These are phyloP conservation scores for Solanum hybrid DNA, from an alignment of 305 asterid species.

Conservation along the genomic window DNA sequence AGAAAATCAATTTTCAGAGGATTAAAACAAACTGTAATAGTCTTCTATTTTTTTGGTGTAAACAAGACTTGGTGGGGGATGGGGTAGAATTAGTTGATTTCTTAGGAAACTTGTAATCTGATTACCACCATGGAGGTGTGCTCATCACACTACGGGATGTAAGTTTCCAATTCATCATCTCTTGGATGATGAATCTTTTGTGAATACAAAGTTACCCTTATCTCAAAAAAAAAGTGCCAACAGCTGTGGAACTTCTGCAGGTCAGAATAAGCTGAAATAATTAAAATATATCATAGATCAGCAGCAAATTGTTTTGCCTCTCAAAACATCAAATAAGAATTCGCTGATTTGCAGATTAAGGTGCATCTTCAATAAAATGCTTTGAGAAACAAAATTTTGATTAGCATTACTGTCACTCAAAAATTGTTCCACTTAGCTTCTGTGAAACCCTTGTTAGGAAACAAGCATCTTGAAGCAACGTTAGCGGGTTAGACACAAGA, in stretches of 20 bases:
- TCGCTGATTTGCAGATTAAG: neutral
- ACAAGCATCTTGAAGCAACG: neutral
- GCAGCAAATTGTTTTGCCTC: neutral
- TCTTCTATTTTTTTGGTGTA: no score
- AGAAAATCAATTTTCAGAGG: no score
- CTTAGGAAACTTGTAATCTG: no score
- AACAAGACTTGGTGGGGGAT: no score
- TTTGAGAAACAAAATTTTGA: neutral
- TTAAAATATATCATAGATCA: neutral
- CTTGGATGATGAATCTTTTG: no score
- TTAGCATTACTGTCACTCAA: neutral
- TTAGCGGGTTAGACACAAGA: neutral
- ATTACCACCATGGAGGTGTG: no score
- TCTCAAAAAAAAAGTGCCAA: neutral
- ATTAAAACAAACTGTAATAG: no score
- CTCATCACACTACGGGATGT: no score
- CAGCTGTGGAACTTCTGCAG: neutral
- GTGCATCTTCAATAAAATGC: neutral
- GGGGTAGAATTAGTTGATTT: no score
- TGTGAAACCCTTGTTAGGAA: neutral
- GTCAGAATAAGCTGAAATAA: neutral
- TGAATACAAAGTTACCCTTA: no score
- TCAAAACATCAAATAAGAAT: neutral
- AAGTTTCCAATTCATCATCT: no score
- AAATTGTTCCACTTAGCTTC: neutral